phyloP scores from a whole-genome alignment of 257 asterid species.

The Solanum boliviense region DNA sequence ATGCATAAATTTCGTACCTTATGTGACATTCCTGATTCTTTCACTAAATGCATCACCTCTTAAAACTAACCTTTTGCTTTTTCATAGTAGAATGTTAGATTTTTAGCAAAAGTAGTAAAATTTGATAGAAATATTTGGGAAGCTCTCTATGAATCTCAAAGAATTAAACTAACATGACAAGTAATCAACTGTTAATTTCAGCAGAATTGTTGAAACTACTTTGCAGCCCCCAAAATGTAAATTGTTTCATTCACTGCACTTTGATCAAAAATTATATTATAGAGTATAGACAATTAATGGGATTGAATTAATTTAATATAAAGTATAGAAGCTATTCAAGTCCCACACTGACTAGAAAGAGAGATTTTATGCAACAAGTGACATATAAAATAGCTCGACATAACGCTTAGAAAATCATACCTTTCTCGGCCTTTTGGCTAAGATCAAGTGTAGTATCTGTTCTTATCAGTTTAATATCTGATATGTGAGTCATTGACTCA shows the following conservation, averaged over 20 bases:
- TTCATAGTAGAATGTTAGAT: too few relatives aligned
- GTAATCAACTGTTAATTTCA: background rate
- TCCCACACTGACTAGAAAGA: too few relatives aligned
- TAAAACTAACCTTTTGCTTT: background rate
- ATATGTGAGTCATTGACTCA: background rate
- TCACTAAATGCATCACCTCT: background rate
- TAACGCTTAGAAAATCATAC: conserved; percentile 4
- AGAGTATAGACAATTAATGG: background rate
- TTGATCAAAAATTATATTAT: background rate
- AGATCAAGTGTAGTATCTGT: conserved; percentile 75
- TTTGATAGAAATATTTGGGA: background rate
- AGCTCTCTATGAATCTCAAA: background rate
- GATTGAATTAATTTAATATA: too few relatives aligned
- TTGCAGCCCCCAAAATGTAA: background rate
- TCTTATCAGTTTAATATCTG: conserved; percentile 47
- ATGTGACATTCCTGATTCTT: background rate
- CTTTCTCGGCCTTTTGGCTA: conserved; percentile 80
- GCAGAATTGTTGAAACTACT: too few relatives aligned
- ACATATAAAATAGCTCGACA: too few relatives aligned
- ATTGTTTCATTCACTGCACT: background rate
- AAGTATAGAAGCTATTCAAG: background rate
- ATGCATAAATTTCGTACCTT: background rate
- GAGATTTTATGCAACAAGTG: too few relatives aligned
- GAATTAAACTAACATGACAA: background rate
- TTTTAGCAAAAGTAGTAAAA: background rate